These are phyloP conservation scores for Boletus rubescentipes DNA, from an alignment of 768 basidiomycete species.

Conservation along the genomic window DNA sequence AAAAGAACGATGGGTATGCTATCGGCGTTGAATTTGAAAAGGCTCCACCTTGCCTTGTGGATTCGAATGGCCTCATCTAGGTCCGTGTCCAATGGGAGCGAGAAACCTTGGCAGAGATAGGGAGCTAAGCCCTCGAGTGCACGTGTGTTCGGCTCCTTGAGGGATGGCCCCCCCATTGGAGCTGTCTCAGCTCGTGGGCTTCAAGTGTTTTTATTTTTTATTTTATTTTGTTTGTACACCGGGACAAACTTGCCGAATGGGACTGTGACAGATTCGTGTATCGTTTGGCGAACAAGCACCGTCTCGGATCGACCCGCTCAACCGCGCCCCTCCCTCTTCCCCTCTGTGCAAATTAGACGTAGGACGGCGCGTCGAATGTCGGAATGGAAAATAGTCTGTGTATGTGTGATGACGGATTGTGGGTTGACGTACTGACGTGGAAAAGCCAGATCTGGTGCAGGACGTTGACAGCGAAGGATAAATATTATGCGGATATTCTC, in stretches of 20 bases:
- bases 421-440: constrained; percentile 17
- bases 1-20: not conserved
- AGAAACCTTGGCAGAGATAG: too few relatives aligned
- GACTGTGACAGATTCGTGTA: constrained; percentile 9
- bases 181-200: constrained; percentile 3
- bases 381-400: not conserved
- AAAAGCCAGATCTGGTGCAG: not conserved
- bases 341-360: constrained; percentile 13
- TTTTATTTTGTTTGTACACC: not conserved
- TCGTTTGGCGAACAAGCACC: constrained; percentile 1
- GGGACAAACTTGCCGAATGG: constrained; percentile 25
- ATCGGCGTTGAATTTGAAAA: constrained; percentile 21
- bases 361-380: constrained; percentile 6
- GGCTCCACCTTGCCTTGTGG: constrained; percentile 21
- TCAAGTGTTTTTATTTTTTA: not conserved
- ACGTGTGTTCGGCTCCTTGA: constrained; percentile 18
- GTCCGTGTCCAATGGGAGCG: not conserved
- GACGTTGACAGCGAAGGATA: not conserved
- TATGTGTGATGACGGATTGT: not conserved
- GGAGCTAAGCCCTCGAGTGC: not conserved
- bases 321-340: not conserved
- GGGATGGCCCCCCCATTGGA: constrained; percentile 2
- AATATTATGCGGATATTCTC: constrained; percentile 2
- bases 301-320: constrained; percentile 13
- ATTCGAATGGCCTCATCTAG: not conserved